Percentiles rank a stretch among this genome's conserved stretches.
phyloP scores from a whole-genome alignment of 768 basidiomycete species.

The Kwoniella sp. region DNA sequence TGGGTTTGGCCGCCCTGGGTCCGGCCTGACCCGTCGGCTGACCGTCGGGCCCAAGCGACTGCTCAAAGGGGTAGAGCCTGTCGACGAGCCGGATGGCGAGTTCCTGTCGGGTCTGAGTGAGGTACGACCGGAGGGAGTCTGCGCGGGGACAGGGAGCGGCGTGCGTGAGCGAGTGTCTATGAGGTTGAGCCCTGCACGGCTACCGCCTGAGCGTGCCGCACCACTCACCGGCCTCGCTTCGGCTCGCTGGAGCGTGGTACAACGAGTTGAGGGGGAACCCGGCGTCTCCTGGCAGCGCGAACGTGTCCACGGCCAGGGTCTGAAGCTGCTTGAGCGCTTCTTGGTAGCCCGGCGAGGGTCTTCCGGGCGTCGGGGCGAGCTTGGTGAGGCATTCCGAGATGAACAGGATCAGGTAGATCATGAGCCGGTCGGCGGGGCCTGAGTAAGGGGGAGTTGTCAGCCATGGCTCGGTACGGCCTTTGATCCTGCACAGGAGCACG shows the following conservation, averaged over 20 bases:
- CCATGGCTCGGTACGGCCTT: background rate
- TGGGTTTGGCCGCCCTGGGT: slow-evolving; percentile 65
- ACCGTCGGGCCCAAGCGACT: slow-evolving; percentile 59
- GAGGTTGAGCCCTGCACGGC: background rate
- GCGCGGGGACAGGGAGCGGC: background rate
- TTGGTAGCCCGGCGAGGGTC: slow-evolving; percentile 56
- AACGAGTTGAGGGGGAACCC: slow-evolving; percentile 89
- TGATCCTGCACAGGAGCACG: background rate
- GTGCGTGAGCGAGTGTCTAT: background rate
- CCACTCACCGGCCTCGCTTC: slow-evolving; percentile 72
- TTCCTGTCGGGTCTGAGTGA: slow-evolving; percentile 90
- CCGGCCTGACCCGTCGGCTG: slow-evolving; percentile 52
- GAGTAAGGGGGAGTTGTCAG: background rate
- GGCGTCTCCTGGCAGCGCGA: slow-evolving; percentile 91
- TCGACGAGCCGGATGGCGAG: slow-evolving; percentile 79
- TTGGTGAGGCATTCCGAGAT: slow-evolving; percentile 95
- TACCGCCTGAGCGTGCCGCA: background rate
- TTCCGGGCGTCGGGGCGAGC: slow-evolving; percentile 60
- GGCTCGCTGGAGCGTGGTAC: slow-evolving; percentile 71
- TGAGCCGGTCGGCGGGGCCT: slow-evolving; percentile 82
- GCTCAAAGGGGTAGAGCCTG: slow-evolving; percentile 65
- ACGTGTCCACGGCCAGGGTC: slow-evolving; percentile 87
- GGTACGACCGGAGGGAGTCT: slow-evolving; percentile 88
- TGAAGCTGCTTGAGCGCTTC: slow-evolving; percentile 82
- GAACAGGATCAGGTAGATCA: slow-evolving; percentile 96